These are phyloP conservation scores for Penicillium turbatum DNA, from an alignment of 495 filamentous ascomycete genomes.

Conservation along the genomic window DNA sequence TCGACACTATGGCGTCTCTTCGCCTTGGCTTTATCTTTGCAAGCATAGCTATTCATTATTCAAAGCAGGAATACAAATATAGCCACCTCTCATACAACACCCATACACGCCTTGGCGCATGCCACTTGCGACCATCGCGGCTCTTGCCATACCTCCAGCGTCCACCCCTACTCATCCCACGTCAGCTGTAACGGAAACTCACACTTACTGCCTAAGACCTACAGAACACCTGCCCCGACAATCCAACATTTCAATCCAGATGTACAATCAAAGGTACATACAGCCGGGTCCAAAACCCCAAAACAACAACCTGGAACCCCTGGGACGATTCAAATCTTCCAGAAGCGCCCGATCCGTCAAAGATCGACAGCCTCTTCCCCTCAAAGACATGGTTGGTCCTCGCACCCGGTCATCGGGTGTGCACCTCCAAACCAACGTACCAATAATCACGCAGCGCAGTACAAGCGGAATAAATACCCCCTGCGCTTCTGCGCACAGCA, in stretches of 20 bases:
- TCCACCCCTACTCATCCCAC: background rate
- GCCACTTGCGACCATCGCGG: background rate
- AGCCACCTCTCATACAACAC: background rate
- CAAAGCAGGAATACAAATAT: background rate
- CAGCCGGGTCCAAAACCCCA: background rate
- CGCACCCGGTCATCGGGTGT: constrained; percentile 1
- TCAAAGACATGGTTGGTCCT: background rate
- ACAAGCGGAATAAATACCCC: background rate
- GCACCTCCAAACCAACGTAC: background rate
- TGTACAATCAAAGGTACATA: background rate
- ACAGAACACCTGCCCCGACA: background rate
- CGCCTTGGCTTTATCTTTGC: background rate
- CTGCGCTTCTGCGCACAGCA: background rate
- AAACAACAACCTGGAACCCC: background rate
- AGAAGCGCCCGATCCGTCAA: background rate
- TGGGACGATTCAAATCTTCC: background rate
- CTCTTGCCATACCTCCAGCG: background rate
- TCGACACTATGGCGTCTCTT: background rate
- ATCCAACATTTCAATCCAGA: background rate
- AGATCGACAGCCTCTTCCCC: background rate
- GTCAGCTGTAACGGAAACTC: background rate
- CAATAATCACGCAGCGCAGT: background rate
- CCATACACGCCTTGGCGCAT: background rate
- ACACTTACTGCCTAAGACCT: background rate
- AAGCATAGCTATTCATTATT: background rate